These are phyloP conservation scores for Candida pseudoglaebosa DNA, from an alignment of 805 yeast species.

Conservation along the genomic window DNA sequence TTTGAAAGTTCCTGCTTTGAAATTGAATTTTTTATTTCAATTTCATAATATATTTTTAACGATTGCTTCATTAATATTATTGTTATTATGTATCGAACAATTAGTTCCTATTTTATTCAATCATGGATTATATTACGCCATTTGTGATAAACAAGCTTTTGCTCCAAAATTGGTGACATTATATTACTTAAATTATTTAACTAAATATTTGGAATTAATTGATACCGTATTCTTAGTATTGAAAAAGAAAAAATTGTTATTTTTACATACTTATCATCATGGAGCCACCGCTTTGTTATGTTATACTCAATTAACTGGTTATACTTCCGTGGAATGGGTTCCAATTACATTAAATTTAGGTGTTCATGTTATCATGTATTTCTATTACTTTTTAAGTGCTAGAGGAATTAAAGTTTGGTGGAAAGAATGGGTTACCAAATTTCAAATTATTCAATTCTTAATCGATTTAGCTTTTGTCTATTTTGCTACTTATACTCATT, in stretches of 20 bases:
- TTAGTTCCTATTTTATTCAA: conserved; percentile 68
- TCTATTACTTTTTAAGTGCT: conserved; percentile 91
- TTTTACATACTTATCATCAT: conserved; percentile 94
- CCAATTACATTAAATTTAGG: conserved; percentile 84
- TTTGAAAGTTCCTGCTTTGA: conserved; percentile 57
- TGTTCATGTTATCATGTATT: conserved; percentile 96
- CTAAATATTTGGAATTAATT: conserved; percentile 82
- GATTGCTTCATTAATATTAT: conserved; percentile 56
- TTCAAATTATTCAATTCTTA: conserved; percentile 90
- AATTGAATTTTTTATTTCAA: conserved; percentile 74
- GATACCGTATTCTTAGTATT: conserved; percentile 91
- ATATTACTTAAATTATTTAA: conserved; percentile 87
- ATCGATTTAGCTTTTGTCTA: conserved; percentile 87
- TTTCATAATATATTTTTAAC: conserved; percentile 80
- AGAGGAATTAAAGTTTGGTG: conserved; percentile 97
- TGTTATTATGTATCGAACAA: conserved; percentile 78
- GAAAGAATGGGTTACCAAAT: conserved; percentile 98
- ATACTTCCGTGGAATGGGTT: conserved; percentile 92
- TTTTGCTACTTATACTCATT: conserved; percentile 90
- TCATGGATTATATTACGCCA: conserved; percentile 79
- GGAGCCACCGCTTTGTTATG: conserved; percentile 97
- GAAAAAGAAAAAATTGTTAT: conserved; percentile 86
- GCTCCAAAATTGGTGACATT: conserved; percentile 77
- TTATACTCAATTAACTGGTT: conserved; percentile 87
- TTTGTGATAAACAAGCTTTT: conserved; percentile 77